Base-by-base conservation (phyloP, 2,329 filamentous ascomycete species). In the Scedosporium minutisporum region DNA sequence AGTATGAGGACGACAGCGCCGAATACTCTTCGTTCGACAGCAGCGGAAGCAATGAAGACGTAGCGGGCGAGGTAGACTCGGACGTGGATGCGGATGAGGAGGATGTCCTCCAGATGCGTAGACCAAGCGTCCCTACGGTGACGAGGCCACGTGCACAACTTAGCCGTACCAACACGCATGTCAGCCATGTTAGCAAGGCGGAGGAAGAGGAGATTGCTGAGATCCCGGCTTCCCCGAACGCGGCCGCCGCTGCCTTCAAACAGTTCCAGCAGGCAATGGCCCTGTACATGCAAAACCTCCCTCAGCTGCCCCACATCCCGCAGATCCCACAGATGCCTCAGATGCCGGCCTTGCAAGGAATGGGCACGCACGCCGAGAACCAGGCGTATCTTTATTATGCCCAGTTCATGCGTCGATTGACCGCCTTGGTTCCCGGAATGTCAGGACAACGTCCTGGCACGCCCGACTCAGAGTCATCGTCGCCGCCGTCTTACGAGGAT, bases 401-500 rank as follows among this genome's bases (percentile, higher is more conserved):
- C 16, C 85, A 85, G 2, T 85, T 90, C 73, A 85, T 90, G 76
- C 86, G 87, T 65, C 84, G 87, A 60, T 87, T 92, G 66, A 88
- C 86, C 64, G 87, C 88, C 57, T 75, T 91, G 41, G 86, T 92
- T 67, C 87, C 88, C n/a, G 82, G 87, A 65, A 84, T 86, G 69
- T 77, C 77, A 14, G 61, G 61, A 7, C 61, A 76, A 75, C 25
- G 72, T 77, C 41, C 77, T 21, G 78, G 80, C 2, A 74, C 79
- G 4, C 74, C 70, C 16, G 74, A 75, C 33, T 71, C 74, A 25
- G 60, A 62, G 38, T 14, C 61, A 12, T 76, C 79, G 3, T 78
- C 83, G 38, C 89, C 89, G 7, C 90, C 90, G 9, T 84, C 90
- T 0, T 95, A 95, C 66, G 87, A 92, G 61, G 90, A 93, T 58